These are phyloP conservation scores for Medicago truncatula DNA, from an alignment of 306 rosid genomes.

Conservation along the genomic window DNA sequence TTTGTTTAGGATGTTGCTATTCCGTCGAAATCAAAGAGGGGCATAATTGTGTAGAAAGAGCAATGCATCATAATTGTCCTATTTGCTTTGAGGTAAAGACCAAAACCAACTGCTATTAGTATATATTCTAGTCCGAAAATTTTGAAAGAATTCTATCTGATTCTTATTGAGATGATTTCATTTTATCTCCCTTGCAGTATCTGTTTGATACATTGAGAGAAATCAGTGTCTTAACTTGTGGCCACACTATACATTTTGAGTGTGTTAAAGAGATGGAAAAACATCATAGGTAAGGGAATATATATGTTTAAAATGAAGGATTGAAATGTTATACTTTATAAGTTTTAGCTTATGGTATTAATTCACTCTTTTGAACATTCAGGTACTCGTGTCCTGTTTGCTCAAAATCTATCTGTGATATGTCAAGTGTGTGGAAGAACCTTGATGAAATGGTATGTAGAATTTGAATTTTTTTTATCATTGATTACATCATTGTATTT, in stretches of 20 bases:
- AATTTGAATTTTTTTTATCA: background rate
- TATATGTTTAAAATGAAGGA: background rate
- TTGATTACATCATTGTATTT: background rate
- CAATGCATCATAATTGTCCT: conserved; percentile 89
- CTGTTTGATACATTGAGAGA: conserved; percentile 72
- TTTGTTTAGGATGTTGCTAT: conserved; percentile 75
- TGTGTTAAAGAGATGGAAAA: conserved; percentile 78
- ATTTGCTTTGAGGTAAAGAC: conserved; percentile 81
- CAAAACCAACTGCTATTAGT: background rate
- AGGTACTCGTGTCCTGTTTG: conserved; percentile 82
- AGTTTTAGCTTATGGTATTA: background rate
- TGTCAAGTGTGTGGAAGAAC: conserved; percentile 68
- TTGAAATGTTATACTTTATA: background rate
- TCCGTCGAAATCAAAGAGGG: conserved; percentile 63
- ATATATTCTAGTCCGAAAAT: background rate
- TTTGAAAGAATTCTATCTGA: background rate
- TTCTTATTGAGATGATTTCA: conserved; percentile 27
- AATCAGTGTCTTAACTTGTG: conserved; percentile 79
- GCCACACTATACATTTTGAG: conserved; percentile 85
- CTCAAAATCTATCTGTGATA: conserved; percentile 73
- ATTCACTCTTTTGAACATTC: conserved; percentile 35
- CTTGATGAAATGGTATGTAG: conserved; percentile 67
- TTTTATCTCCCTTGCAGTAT: conserved; percentile 56
- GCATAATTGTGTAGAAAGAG: conserved; percentile 77
- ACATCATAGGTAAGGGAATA: conserved; percentile 63